These are phyloP conservation scores for Plasmodium billcollinsi DNA, from an alignment of 169 alveolate species.

Conservation along the genomic window DNA sequence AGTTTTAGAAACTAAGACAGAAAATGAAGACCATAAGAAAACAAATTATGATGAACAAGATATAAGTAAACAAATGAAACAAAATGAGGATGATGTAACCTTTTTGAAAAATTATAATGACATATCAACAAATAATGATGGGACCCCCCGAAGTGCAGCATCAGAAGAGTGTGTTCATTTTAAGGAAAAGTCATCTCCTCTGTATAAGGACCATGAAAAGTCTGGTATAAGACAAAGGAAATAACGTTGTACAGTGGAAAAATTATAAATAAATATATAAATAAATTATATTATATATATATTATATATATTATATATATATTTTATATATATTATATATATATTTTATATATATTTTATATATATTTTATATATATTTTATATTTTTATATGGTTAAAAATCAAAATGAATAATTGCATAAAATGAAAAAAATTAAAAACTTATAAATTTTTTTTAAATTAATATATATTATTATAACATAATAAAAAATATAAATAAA, in stretches of 20 bases:
- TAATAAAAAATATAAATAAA: no score
- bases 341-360: no score
- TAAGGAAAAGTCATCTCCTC: constrained; percentile 12
- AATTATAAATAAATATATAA: background rate
- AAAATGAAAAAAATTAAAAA: no score
- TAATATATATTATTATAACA: no score
- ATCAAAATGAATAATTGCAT: no score
- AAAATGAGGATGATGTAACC: background rate
- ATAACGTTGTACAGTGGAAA: background rate
- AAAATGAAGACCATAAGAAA: background rate
- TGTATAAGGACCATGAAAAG: background rate
- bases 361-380: no score
- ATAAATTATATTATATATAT: no score
- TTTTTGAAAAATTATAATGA: background rate
- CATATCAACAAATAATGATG: constrained; percentile 1
- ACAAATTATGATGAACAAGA: background rate
- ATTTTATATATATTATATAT: no score
- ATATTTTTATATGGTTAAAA: no score
- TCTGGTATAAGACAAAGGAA: constrained; percentile 31
- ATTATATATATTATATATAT: no score
- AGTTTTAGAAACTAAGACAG: constrained; percentile 1
- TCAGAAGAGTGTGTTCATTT: constrained; percentile 17
- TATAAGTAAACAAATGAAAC: background rate
- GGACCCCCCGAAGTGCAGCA: background rate
- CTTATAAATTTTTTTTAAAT: no score